Evolutionary conservation across 108 stramenopile species (phyloP).

Genomic region (Epithemia pelagica): DNA sequence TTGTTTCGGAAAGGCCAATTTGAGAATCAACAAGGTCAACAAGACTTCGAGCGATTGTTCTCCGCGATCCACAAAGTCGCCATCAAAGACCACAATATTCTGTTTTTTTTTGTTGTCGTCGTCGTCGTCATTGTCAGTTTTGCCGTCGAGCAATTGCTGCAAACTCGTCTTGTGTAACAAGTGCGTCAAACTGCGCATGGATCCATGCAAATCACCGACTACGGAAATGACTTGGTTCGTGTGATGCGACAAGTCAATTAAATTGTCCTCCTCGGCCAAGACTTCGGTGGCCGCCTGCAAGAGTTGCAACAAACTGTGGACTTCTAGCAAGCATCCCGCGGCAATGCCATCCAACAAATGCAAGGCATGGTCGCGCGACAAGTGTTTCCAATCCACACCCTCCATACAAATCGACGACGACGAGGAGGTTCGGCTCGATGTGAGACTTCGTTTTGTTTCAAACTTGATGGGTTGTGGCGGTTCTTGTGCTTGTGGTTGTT

Average conservation of each 20-base stretch:
- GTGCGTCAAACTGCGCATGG: no score
- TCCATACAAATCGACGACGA: neutral
- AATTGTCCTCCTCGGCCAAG: neutral
- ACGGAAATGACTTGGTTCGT: slow-evolving; percentile 2
- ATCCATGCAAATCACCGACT: slow-evolving; percentile 9
- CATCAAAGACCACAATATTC: slow-evolving; percentile 65
- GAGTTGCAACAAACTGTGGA: neutral
- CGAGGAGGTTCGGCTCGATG: no score
- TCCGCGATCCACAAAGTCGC: slow-evolving; percentile 88
- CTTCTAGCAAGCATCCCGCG: neutral
- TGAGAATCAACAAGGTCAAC: slow-evolving; percentile 66
- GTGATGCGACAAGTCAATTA: neutral
- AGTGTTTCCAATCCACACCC: slow-evolving; percentile 5
- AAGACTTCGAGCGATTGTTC: slow-evolving; percentile 82
- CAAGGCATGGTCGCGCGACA: neutral
- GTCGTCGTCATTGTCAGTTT: neutral
- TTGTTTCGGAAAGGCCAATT: slow-evolving; percentile 66
- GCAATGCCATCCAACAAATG: neutral
- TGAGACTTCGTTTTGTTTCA: no score
- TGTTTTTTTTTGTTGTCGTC: slow-evolving; percentile 22
- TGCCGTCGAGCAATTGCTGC: no score
- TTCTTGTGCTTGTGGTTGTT: no score
- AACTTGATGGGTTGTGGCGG: no score
- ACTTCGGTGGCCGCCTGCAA: neutral
- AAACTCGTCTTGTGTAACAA: no score